phyloP scores from a whole-genome alignment of 176 grass and related monocot genomes.

The Rhynchospora breviuscula region DNA sequence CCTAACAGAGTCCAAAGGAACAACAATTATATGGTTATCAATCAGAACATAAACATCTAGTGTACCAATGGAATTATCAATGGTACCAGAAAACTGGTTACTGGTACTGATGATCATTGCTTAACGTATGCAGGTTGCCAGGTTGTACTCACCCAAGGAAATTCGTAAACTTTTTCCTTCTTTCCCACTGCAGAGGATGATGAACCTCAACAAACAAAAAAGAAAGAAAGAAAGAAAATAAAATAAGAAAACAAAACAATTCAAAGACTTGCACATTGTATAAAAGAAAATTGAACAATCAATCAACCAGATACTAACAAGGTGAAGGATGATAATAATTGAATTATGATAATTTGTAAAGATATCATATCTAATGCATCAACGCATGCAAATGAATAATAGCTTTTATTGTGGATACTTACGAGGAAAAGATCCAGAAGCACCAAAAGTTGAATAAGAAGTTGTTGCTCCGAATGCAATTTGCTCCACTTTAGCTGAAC shows the following conservation, averaged over 20 bases:
- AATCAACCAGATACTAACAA: neutral
- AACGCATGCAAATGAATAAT: neutral
- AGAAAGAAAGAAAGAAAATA: neutral
- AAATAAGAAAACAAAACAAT: neutral
- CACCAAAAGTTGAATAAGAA: slow-evolving; percentile 6
- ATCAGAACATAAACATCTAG: neutral
- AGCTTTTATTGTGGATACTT: neutral
- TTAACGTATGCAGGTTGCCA: neutral
- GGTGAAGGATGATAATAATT: neutral
- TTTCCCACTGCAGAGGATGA: neutral
- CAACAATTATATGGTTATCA: neutral
- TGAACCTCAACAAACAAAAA: neutral
- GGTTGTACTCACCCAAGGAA: slow-evolving; percentile 15
- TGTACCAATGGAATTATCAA: neutral
- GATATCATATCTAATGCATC: neutral
- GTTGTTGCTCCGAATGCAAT: slow-evolving; percentile 1
- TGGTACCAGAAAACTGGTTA: neutral
- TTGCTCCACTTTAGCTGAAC: neutral
- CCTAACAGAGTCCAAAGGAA: neutral
- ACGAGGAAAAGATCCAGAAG: neutral
- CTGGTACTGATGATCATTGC: neutral
- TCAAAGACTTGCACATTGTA: neutral
- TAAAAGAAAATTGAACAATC: neutral
- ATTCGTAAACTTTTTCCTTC: neutral
- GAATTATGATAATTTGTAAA: neutral